Percentiles rank a stretch among this genome's conserved stretches.
phyloP scores from a whole-genome alignment of 2,329 filamentous ascomycete genomes.

The Raffaelea ambrosiae region DNA sequence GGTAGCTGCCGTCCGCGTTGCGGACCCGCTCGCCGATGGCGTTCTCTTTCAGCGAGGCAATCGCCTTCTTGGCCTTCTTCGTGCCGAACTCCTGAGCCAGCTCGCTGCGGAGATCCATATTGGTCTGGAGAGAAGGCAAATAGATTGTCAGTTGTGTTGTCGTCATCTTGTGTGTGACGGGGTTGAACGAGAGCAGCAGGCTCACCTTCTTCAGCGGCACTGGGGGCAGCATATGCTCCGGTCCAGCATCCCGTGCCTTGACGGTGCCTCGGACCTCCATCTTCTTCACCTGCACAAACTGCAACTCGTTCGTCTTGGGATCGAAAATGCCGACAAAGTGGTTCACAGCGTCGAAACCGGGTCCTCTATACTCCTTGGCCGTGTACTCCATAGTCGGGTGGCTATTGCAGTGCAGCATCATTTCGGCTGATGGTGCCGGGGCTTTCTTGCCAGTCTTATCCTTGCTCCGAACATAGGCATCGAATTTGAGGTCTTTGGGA shows the following conservation, averaged over 20 bases:
- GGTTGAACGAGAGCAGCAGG: too few species aligned
- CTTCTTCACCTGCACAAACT: constrained; percentile 56
- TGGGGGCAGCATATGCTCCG: constrained; percentile 31
- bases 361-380: constrained; percentile 41
- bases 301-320: constrained; percentile 47
- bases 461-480: constrained; percentile 36
- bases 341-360: constrained; percentile 35
- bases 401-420: constrained; percentile 48
- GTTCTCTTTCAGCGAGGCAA: constrained; percentile 60
- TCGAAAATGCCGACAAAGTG: constrained; percentile 61
- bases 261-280: constrained; percentile 52
- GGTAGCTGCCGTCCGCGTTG: constrained; percentile 34
- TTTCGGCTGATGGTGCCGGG: constrained; percentile 30
- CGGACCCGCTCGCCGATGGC: constrained; percentile 44
- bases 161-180: too few species aligned
- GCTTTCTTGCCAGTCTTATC: constrained; percentile 16
- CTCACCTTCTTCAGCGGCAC: constrained; percentile 27
- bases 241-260: constrained; percentile 43
- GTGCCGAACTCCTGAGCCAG: constrained; percentile 76
- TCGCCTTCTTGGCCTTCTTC: constrained; percentile 75
- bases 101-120: constrained; percentile 54
- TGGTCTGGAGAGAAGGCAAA: constrained; percentile 39
- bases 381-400: constrained; percentile 53
- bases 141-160: constrained; percentile 15
- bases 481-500: constrained; percentile 31